Evolutionary conservation across 2,329 filamentous ascomycete species (phyloP), one percentile per base, ranked within the genome.

Genomic region (Teratosphaeria viscida): DNA sequence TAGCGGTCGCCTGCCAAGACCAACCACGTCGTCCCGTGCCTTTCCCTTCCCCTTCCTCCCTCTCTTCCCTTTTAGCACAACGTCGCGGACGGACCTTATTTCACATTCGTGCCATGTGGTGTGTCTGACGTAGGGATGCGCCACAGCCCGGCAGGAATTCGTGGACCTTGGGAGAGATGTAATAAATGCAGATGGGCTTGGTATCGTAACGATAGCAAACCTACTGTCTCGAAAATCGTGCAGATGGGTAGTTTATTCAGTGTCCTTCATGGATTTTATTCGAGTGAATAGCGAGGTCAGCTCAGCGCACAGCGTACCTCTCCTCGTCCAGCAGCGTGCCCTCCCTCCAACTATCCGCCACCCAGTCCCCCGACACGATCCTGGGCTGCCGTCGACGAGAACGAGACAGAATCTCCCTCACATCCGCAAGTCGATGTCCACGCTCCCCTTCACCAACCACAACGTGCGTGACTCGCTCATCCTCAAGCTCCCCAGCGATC

Each of bases 311-410:
- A 32, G 5, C 7, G 29, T 49, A 23, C n/a, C 65, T 64, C 60
- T 92, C 89, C 75, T 96, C 92, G 64, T 95, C 90, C 54, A 96
- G 72, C 62, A 88, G 69, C 0, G 90, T 95, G 63, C 79, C 81
- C 71, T 92, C 89, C 60, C 78, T 79, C 90, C 92, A 96, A 67
- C 89, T 89, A 57, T 88, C 85, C 56, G 86, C 81, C 0, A 96
- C 75, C 94, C 94, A 99, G 14, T 78, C 77, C 10, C 79, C 72
- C 0, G 76, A 81, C 2, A 96, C 87, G 6, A 92, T 74, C 63
- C 89, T 79, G 0, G 92, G 89, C 39, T 91, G 73, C 54, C 69
- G 75, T 57, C 70, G 75, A 57, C 70, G 75, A 34, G 59, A 60
- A 2, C 43, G 27, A 5, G 66, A 57, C 7, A 66, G 27, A 3